phyloP scores from a whole-genome alignment of 2,329 filamentous ascomycete genomes.

The Mollisiaceae sp. region DNA sequence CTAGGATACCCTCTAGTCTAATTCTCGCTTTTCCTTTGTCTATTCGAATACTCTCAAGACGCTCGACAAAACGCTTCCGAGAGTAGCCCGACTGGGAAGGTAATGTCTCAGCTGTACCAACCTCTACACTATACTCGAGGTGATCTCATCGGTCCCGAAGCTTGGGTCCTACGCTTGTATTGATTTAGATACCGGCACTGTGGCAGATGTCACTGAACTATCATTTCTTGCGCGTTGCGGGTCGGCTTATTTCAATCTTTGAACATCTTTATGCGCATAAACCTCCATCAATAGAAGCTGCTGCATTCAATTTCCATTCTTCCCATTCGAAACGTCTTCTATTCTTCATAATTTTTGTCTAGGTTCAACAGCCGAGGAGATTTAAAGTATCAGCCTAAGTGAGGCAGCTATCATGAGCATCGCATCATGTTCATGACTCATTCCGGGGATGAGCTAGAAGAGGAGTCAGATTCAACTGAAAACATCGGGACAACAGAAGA shows the following conservation, averaged over 20 bases:
- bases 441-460: conserved; percentile 12
- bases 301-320: not conserved
- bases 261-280: no score
- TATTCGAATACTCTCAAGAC: not conserved
- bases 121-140: not conserved
- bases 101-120: not conserved
- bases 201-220: not conserved
- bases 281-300: not conserved
- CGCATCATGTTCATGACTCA: conserved; percentile 16
- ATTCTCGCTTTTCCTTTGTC: not conserved
- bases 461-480: conserved; percentile 7
- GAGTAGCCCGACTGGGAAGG: not conserved
- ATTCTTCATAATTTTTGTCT: conserved; percentile 15
- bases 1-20: not conserved
- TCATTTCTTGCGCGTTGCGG: not conserved
- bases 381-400: conserved; percentile 20
- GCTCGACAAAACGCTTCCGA: not conserved
- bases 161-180: not conserved
- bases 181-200: not conserved
- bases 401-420: conserved; percentile 20
- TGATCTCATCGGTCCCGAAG: not conserved
- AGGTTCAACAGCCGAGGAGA: conserved; percentile 12
- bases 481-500: conserved; percentile 1
- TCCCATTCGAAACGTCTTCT: not conserved
- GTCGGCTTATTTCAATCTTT: not conserved